Conservation (phyloP, 2,329 filamentous ascomycete species). For the Aspergillus carbonarius region DNA sequence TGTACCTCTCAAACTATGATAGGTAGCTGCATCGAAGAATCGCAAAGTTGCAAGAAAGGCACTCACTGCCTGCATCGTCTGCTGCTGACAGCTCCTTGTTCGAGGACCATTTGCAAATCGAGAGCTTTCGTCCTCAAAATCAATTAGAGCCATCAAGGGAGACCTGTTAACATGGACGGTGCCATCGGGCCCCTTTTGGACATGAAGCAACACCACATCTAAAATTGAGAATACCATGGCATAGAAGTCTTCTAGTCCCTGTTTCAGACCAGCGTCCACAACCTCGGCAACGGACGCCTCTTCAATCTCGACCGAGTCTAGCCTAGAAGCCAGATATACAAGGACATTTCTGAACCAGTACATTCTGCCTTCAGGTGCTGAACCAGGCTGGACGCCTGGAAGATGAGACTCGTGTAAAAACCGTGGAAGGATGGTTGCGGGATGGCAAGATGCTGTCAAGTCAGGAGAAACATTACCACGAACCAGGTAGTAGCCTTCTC, state of each 20-base stretch:
- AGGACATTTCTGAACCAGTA: conserved; percentile 19
- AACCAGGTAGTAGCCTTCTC: conserved; percentile 17
- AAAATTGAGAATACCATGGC: conserved; percentile 20
- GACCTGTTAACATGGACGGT: conserved; percentile 10
- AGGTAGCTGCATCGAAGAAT: conserved; percentile 15
- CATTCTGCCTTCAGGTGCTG: conserved; percentile 14
- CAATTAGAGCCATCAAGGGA: conserved; percentile 13
- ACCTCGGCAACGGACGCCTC: conserved; percentile 15
- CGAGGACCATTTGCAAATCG: conserved; percentile 10
- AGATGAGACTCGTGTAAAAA: conserved; percentile 17
- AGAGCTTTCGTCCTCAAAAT: conserved; percentile 13
- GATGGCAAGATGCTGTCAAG: neutral
- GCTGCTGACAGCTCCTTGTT: neutral
- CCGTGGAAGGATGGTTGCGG: conserved; percentile 12
- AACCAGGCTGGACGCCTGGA: conserved; percentile 15
- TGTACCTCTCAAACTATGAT: conserved; percentile 1
- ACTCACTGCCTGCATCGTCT: neutral
- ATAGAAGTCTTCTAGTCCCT: conserved; percentile 12
- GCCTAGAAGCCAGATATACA: conserved; percentile 13
- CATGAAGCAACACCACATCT: conserved; percentile 17
- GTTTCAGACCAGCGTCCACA: conserved; percentile 14
- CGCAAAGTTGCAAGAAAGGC: conserved; percentile 6
- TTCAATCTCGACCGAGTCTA: conserved; percentile 17
- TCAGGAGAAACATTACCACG: neutral
- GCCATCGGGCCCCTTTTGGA: conserved; percentile 3